Evolutionary conservation across 148 eudicot species (phyloP).

Genomic region (Spergularia marina): DNA sequence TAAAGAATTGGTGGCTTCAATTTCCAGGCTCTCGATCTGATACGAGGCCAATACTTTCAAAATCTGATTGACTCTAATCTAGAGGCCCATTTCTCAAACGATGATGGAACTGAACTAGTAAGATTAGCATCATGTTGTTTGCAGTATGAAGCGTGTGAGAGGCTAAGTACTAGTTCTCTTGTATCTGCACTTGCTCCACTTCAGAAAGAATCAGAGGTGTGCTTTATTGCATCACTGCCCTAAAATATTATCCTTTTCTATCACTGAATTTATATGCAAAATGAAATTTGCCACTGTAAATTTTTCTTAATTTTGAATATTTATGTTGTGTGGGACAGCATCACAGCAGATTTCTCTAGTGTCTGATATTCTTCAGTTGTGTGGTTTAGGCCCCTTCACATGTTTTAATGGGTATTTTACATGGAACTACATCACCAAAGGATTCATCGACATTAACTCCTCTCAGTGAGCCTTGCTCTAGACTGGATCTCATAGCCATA

Average conservation of each 20-base stretch:
- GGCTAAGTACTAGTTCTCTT: conserved; percentile 71
- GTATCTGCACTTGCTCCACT: conserved; percentile 59
- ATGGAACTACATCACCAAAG: conserved; percentile 45
- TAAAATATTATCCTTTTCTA: not conserved
- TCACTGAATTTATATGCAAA: not conserved
- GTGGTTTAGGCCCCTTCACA: conserved; percentile 66
- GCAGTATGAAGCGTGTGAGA: conserved; percentile 81
- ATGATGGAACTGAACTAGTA: conserved; percentile 72
- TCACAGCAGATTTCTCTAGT: not conserved
- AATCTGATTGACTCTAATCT: conserved; percentile 80
- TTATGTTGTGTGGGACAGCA: not conserved
- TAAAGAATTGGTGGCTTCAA: not conserved
- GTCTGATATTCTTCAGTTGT: conserved; percentile 6
- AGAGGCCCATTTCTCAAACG: conserved; percentile 79
- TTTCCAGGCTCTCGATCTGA: conserved; percentile 77
- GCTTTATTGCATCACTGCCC: not conserved
- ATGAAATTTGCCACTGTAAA: not conserved
- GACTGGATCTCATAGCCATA: conserved; percentile 71
- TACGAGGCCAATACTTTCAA: conserved; percentile 62
- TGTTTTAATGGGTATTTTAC: conserved; percentile 64
- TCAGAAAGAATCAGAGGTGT: conserved; percentile 79
- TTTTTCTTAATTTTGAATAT: not conserved
- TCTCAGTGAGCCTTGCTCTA: conserved; percentile 72
- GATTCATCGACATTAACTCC: conserved; percentile 51
- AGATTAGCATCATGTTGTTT: conserved; percentile 79